phyloP scores from a whole-genome alignment of 495 filamentous ascomycete species.

The Corynascus novoguineensis region DNA sequence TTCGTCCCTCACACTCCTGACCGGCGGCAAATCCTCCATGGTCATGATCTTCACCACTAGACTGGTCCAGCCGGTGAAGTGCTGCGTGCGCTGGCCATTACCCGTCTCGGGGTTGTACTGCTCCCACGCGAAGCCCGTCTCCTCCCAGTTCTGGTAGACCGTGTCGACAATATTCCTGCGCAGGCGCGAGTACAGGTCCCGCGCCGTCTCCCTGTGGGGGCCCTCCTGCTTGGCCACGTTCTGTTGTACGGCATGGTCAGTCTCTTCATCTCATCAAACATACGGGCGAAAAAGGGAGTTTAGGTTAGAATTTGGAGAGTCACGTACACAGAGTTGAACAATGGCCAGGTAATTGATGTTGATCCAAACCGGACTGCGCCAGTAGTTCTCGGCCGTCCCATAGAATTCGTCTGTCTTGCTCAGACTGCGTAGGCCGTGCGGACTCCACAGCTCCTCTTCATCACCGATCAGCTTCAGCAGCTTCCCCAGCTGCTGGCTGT shows the following conservation, averaged over 20 bases:
- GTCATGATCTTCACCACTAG: constrained; percentile 96
- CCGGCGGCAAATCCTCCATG: constrained; percentile 50
- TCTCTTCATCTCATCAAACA: constrained; percentile 18
- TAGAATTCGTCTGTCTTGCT: constrained; percentile 79
- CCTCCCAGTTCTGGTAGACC: constrained; percentile 79
- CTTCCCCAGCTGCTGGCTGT: constrained; percentile 65
- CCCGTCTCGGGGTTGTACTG: constrained; percentile 96
- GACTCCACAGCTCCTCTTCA: constrained; percentile 80
- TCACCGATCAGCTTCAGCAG: constrained; percentile 73
- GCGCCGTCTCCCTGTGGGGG: constrained; percentile 64
- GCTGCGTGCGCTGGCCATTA: constrained; percentile 86
- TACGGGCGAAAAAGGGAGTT: background rate
- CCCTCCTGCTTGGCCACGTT: constrained; percentile 52
- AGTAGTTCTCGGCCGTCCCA: constrained; percentile 92
- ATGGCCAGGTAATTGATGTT: constrained; percentile 94
- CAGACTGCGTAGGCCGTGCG: constrained; percentile 78
- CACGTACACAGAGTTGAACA: constrained; percentile 73
- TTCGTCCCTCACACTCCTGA: constrained; percentile 28
- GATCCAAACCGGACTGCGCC: constrained; percentile 93
- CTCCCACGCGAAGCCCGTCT: constrained; percentile 97
- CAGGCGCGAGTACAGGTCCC: constrained; percentile 67
- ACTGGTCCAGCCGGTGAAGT: constrained; percentile 98
- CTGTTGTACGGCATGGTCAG: constrained; percentile 31
- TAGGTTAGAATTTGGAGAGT: background rate
- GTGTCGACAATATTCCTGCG: constrained; percentile 83